Conservation (phyloP, 768 basidiomycete species). For the Symmetrospora coprosmae region DNA sequence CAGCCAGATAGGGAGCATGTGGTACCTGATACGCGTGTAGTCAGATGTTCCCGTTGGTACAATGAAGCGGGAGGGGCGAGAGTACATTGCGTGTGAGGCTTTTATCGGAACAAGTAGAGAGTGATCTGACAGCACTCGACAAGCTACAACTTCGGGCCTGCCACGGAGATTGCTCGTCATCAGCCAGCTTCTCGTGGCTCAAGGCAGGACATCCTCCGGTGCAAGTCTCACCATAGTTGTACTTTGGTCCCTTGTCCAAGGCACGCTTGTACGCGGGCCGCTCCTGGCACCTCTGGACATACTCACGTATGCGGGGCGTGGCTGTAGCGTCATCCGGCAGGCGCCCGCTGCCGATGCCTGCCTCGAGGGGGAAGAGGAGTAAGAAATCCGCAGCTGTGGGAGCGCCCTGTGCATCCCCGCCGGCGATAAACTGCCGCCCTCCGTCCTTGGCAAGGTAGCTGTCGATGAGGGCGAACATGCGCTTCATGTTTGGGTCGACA, state of each 20-base stretch:
- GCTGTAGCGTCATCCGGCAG: not conserved
- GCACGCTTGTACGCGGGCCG: conserved; percentile 2
- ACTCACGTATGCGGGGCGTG: not conserved
- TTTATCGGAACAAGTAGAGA: too few relatives aligned
- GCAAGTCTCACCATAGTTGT: conserved; percentile 18
- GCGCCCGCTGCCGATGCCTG: conserved; percentile 23
- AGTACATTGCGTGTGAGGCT: too few relatives aligned
- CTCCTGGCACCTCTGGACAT: conserved; percentile 1
- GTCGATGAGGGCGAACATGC: conserved; percentile 37
- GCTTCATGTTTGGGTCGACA: conserved; percentile 35
- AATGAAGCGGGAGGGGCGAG: too few relatives aligned
- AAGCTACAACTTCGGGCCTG: too few relatives aligned
- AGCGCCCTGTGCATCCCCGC: conserved; percentile 37
- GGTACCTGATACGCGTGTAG: conserved; percentile 57
- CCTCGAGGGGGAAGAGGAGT: conserved; percentile 42
- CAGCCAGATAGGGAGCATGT: conserved; percentile 72
- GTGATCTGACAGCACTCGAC: too few relatives aligned
- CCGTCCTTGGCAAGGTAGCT: conserved; percentile 35
- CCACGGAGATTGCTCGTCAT: too few relatives aligned
- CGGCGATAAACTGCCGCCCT: conserved; percentile 37
- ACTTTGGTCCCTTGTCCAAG: conserved; percentile 15
- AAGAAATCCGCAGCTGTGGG: conserved; percentile 43
- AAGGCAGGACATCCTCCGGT: too few relatives aligned
- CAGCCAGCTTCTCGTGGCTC: too few relatives aligned
- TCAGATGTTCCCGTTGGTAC: too few relatives aligned